Conservation (phyloP, 305 asterid species). For the Fraxinus dipetala region DNA sequence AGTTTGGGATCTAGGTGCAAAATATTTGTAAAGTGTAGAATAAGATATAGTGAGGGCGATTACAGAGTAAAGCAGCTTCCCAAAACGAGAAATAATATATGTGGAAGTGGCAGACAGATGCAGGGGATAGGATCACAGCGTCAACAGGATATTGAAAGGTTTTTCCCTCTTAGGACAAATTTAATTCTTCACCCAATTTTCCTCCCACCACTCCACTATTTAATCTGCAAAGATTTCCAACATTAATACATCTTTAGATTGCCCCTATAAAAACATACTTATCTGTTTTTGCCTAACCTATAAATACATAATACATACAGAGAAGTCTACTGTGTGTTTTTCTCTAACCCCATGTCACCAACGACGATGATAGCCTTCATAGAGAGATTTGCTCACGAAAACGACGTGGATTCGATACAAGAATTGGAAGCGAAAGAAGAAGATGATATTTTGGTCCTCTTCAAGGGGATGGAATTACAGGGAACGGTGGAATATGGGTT, state of each 20-base stretch:
- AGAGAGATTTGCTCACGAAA: constrained; percentile 52
- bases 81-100: not conserved
- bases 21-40: not conserved
- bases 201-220: constrained; percentile 9
- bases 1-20: not conserved
- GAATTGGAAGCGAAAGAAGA: constrained; percentile 31
- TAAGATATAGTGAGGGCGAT: constrained; percentile 2
- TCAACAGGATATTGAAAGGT: constrained; percentile 35
- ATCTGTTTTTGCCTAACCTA: not conserved
- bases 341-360: not conserved
- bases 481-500: constrained; percentile 38
- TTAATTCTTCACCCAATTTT: not conserved
- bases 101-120: constrained; percentile 58
- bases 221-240: constrained; percentile 22
- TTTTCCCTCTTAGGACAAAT: constrained; percentile 24
- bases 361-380: constrained; percentile 64
- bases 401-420: constrained; percentile 49
- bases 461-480: constrained; percentile 40
- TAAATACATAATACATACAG: not conserved
- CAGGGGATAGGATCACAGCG: constrained; percentile 38
- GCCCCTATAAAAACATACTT: not conserved
- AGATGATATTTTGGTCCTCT: constrained; percentile 34
- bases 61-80: not conserved
- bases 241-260: constrained; percentile 23
- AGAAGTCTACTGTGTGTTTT: not conserved